phyloP scores from a whole-genome alignment of 140 eudicot species.

The Anethum foeniculum region DNA sequence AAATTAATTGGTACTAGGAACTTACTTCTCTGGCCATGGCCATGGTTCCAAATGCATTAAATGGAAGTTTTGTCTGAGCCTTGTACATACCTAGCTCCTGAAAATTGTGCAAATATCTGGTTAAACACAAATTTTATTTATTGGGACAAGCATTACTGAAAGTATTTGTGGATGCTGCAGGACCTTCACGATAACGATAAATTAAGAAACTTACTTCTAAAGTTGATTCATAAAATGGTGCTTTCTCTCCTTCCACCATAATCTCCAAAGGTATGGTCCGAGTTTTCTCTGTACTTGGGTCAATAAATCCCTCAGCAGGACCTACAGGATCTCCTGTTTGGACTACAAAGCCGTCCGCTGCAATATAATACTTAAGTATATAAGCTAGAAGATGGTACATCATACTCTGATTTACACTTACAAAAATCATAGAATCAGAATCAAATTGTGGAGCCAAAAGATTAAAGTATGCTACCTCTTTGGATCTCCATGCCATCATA shows the following conservation, averaged over 20 bases:
- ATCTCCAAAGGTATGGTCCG: conserved; percentile 89
- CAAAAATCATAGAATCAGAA: background rate
- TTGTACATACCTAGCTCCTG: conserved; percentile 98
- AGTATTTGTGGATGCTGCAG: background rate
- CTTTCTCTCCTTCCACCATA: conserved; percentile 86
- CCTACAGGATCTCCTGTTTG: conserved; percentile 99
- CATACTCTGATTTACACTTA: background rate
- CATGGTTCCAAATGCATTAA: conserved; percentile 99
- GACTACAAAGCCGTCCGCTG: conserved; percentile 97
- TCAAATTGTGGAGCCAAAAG: conserved; percentile 24
- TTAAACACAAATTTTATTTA: background rate
- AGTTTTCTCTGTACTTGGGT: conserved; percentile 91
- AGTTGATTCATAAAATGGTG: conserved; percentile 80
- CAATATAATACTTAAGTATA: conserved; percentile 15
- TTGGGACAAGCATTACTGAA: background rate
- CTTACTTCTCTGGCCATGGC: conserved; percentile 98
- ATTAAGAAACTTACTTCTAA: conserved; percentile 61
- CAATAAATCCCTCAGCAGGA: conserved; percentile 97
- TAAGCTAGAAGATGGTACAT: conserved; percentile 6
- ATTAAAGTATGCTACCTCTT: conserved; percentile 42
- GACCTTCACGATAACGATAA: background rate
- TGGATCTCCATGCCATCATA: conserved; percentile 99
- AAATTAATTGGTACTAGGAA: conserved; percentile 1
- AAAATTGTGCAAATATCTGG: conserved; percentile 7
- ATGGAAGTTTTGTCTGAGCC: conserved; percentile 95